Evolutionary conservation across 352 stramenopile species (phyloP), one percentile per base, ranked within the genome.

Genomic region (Pythium folliculosum): DNA sequence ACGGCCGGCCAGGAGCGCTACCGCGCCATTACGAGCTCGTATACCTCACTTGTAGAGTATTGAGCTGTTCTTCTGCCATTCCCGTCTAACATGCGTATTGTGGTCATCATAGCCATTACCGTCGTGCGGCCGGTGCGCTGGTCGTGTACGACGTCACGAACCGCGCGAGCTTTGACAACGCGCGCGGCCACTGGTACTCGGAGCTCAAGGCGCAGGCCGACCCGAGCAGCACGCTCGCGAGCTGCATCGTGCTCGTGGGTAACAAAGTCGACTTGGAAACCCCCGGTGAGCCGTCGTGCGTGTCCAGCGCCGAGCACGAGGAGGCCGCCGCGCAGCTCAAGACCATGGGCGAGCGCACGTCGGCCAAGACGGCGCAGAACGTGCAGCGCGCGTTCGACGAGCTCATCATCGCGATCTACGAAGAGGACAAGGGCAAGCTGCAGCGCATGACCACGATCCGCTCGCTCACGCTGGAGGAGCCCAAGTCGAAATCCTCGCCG

Each of bases 21-120:
- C 65, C 83, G 83, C n/a, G 85, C 85, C 44, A 94, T 94, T 66
- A 94, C 85, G 8, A 92, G 78, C 70, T 92, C 83, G 80, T 91
- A 82, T 67, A 75, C 9, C 43, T 22, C 30, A 16, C 27, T 32
- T 32, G 27, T 6, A 32, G 27, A 32, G 16, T 14, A 6, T 22
- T 38, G 37, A 40, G 1, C 17, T 51, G 25, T 9, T 38, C 21
- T 5, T 55, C 27, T 6, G 27, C 5, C 27, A 32, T 32, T 2
- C 27, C 27, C 27, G 5, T 60, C 14, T 60, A 12, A 16, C 12
- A 55, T 27, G 22, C 49, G 23, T 55, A 7, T 44, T 43, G 17
- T 30, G 30, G 49, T 40, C 22, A 23, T 9, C 2, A 22, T 51
- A 90, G 83, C 0, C 85, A 94, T 37, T 93, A 92, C 56, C 84